These are phyloP conservation scores for Aspergillus sp. DNA, from an alignment of 2,329 filamentous ascomycete species.

Conservation along the genomic window DNA sequence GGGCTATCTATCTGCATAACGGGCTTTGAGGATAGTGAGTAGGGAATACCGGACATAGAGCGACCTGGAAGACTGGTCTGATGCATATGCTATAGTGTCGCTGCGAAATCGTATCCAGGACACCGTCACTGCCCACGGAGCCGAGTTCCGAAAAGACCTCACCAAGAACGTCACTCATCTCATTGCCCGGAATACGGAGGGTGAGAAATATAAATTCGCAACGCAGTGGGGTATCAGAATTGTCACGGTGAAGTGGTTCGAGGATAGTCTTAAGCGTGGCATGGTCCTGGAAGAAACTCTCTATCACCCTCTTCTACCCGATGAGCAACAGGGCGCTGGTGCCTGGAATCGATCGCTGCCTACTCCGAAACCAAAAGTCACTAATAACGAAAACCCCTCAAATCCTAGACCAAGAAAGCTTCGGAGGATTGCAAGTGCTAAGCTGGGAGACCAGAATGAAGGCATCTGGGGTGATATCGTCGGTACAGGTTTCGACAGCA, in stretches of 20 bases:
- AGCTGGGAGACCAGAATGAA: conserved; percentile 75
- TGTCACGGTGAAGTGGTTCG: conserved; percentile 81
- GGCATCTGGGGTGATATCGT: conserved; percentile 91
- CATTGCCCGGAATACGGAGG: conserved; percentile 74
- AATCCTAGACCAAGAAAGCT: conserved; percentile 75
- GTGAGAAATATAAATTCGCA: conserved; percentile 90
- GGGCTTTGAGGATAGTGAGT: conserved; percentile 66
- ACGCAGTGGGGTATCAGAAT: conserved; percentile 76
- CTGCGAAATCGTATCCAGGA: conserved; percentile 72
- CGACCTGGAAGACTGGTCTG: background rate
- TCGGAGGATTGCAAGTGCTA: conserved; percentile 82
- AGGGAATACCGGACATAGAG: background rate
- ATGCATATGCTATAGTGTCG: conserved; percentile 47
- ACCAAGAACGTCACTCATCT: conserved; percentile 86
- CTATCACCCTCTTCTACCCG: conserved; percentile 74
- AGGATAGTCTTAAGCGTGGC: conserved; percentile 77
- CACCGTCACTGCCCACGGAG: conserved; percentile 70
- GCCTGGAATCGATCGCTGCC: conserved; percentile 66
- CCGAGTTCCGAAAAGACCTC: conserved; percentile 82
- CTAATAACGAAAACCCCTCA: conserved; percentile 46
- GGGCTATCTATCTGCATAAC: conserved; percentile 68
- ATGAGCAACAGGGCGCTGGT: conserved; percentile 71
- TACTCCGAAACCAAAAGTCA: conserved; percentile 32
- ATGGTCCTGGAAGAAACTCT: conserved; percentile 88
- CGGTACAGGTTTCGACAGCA: conserved; percentile 45